phyloP scores from a whole-genome alignment of 2,329 filamentous ascomycete species.

The Fonsecaea nubica region DNA sequence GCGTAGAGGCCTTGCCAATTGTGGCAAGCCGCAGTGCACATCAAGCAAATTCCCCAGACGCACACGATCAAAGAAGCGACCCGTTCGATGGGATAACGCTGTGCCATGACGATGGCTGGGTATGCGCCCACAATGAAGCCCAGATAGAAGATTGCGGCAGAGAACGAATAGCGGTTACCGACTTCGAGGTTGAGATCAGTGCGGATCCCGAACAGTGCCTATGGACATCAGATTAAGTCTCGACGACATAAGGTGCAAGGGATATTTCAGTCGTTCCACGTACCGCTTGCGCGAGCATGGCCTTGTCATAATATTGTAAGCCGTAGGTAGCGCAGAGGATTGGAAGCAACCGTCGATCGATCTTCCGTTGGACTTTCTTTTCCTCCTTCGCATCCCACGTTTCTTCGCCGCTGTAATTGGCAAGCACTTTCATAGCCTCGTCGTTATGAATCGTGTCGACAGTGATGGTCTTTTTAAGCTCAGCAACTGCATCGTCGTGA shows the following conservation, averaged over 20 bases:
- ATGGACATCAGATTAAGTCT: not conserved
- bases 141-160: conserved; percentile 65
- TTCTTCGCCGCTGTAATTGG: conserved; percentile 25
- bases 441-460: conserved; percentile 33
- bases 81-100: conserved; percentile 68
- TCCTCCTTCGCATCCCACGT: conserved; percentile 30
- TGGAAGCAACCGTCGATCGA: conserved; percentile 55
- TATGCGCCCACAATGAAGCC: conserved; percentile 77
- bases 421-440: conserved; percentile 35
- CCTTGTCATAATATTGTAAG: conserved; percentile 39
- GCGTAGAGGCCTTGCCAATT: conserved; percentile 68
- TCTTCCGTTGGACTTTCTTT: conserved; percentile 29
- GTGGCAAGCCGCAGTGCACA: conserved; percentile 71
- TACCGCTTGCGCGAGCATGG: conserved; percentile 62
- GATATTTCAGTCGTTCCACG: conserved; percentile 21
- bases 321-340: conserved; percentile 59
- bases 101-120: conserved; percentile 72
- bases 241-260: not conserved
- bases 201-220: conserved; percentile 53
- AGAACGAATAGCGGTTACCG: conserved; percentile 51
- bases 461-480: conserved; percentile 24
- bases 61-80: conserved; percentile 69
- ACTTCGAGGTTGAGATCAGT: conserved; percentile 49
- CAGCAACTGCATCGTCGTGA: conserved; percentile 7
- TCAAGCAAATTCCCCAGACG: conserved; percentile 71